Conservation (phyloP, 352 stramenopile species). For the Phytophthora chlamydospora region DNA sequence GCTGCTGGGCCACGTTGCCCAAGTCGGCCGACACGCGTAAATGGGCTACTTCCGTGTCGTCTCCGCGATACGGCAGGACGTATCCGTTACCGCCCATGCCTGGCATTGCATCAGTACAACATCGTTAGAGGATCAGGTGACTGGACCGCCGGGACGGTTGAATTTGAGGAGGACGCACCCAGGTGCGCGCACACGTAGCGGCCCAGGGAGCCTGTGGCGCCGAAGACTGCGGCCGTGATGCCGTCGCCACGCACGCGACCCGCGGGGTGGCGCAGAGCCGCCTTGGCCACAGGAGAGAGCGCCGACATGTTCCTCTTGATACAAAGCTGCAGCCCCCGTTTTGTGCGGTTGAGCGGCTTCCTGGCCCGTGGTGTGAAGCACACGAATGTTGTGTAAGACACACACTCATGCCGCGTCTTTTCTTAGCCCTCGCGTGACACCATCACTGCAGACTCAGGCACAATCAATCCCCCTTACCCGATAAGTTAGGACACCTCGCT, state of each 20-base stretch:
- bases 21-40: constrained; percentile 95
- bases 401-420: constrained; percentile 1
- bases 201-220: constrained; percentile 94
- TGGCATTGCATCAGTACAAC: constrained; percentile 20
- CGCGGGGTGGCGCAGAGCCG: constrained; percentile 75
- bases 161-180: constrained; percentile 60
- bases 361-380: background rate
- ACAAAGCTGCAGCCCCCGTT: constrained; percentile 9
- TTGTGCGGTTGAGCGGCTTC: constrained; percentile 26
- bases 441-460: background rate
- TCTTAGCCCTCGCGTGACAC: constrained; percentile 8
- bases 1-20: constrained; percentile 85
- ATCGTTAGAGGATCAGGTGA: constrained; percentile 2
- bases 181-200: constrained; percentile 95
- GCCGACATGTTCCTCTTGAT: constrained; percentile 60
- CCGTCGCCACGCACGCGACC: constrained; percentile 78
- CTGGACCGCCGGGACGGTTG: constrained; percentile 21
- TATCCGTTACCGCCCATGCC: constrained; percentile 79
- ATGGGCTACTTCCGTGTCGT: constrained; percentile 94
- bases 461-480: no score
- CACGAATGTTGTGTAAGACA: no score
- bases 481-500: no score
- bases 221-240: constrained; percentile 96
- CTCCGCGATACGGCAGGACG: constrained; percentile 91
- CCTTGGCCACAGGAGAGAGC: constrained; percentile 79